Base-by-base conservation (phyloP, 2,329 filamentous ascomycete genomes). In the Colletotrichum sidae region DNA sequence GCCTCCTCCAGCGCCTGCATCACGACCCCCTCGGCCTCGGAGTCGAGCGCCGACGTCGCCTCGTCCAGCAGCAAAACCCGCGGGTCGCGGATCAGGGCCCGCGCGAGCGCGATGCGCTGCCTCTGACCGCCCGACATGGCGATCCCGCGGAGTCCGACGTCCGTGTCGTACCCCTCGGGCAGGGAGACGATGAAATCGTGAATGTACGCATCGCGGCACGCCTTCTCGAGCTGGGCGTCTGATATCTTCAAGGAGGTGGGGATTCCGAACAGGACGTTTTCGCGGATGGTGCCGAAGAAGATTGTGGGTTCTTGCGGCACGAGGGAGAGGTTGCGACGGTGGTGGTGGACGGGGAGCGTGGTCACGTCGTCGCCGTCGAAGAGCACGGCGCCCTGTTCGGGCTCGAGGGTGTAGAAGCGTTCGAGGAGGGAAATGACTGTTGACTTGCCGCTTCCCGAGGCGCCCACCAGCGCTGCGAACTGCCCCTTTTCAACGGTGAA, bases 71-170 rank as follows among this genome's bases (percentile, higher is more conserved):
- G 74, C 1, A 88, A 73, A 2, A 89, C 69, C 6, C 71, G 71
- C 0, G 86, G 86, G 5, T 81, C 79, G 3, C 84, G 79, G 3
- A 88, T 77, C 12, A 88, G 76, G 0, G 85, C 85, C 4, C 85
- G 77, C 0, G 86, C 86, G 42, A 88, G 84, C 0, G 83, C 84
- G 3, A 88, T 75, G 0, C 86, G 81, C 70, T 88, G 86, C 34
- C 83, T 80, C 69, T 88, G 86, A 0, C 86, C 86, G 1, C 86
- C 85, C 0, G 81, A 84, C 8, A 87, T 78, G 3, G 81, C 78
- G 0, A 87, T 86, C 10, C 88, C 88, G 52, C 88, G 86, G 12
- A 88, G 87, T 0, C 79, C 76, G 2, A 83, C 83, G 17, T 79
- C 78, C 39, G 79, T 78, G 0, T 84, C 81, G 11, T 82, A 81